Conservation (phyloP, 441 rosid species). For the Erysimum cheiri region DNA sequence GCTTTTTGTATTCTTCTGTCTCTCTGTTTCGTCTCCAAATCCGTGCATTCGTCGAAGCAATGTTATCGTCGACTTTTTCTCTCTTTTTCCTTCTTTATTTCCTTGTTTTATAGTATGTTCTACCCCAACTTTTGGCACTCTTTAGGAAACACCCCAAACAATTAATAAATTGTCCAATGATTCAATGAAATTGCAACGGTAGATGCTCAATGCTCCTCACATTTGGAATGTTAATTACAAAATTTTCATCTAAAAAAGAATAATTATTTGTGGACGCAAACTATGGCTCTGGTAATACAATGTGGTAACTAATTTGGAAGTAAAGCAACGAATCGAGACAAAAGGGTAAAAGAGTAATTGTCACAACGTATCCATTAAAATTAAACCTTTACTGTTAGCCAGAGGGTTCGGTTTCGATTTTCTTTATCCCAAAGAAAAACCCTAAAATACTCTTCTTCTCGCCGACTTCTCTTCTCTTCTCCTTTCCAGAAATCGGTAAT, state of each 20-base stretch:
- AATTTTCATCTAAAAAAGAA: not conserved
- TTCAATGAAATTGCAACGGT: conserved; percentile 21
- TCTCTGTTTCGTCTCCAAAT: conserved; percentile 11
- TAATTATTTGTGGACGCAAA: too few relatives aligned
- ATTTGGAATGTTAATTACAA: not conserved
- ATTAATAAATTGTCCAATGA: not conserved
- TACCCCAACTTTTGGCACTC: conserved; percentile 22
- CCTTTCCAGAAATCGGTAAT: conserved; percentile 4
- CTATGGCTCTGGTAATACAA: not conserved
- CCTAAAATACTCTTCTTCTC: conserved; percentile 3
- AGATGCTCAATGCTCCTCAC: conserved; percentile 26
- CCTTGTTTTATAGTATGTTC: not conserved
- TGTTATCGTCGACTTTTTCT: not conserved
- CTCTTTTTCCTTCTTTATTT: not conserved
- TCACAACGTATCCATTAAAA: too few relatives aligned
- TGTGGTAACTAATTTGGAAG: not conserved
- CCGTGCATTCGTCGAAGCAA: not conserved
- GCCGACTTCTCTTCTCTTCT: conserved; percentile 23
- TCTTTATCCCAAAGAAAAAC: not conserved
- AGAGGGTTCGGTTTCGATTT: conserved; percentile 20
- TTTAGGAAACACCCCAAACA: conserved; percentile 19
- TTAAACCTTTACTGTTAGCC: not conserved
- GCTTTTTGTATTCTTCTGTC: not conserved
- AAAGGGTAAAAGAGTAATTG: not conserved
- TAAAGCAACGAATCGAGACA: not conserved